Conservation (phyloP, 352 stramenopile species). For the Pythium diclinum region DNA sequence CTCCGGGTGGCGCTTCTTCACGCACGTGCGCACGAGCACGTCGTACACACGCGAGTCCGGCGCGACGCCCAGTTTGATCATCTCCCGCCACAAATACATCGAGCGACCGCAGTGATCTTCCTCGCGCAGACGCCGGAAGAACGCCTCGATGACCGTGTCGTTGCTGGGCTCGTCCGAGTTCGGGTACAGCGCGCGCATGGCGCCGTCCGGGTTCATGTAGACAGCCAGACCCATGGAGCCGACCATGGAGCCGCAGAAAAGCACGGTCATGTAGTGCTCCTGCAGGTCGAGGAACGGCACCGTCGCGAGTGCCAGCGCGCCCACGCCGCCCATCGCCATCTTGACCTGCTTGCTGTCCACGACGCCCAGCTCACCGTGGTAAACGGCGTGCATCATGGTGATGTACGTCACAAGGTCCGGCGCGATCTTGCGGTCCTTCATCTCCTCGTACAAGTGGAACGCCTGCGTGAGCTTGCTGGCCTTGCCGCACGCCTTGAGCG, state of each 20-base stretch:
- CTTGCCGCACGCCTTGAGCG: conserved; percentile 76
- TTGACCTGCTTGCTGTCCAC: conserved; percentile 74
- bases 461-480: conserved; percentile 60
- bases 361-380: conserved; percentile 66
- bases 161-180: conserved; percentile 68
- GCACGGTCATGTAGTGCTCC: conserved; percentile 65
- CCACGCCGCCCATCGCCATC: conserved; percentile 51
- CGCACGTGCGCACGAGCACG: conserved; percentile 76
- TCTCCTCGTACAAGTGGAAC: conserved; percentile 84
- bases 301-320: conserved; percentile 47
- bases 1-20: conserved; percentile 82
- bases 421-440: conserved; percentile 70
- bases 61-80: conserved; percentile 67
- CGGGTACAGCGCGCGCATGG: conserved; percentile 75
- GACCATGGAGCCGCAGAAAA: conserved; percentile 72
- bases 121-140: conserved; percentile 79
- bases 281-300: conserved; percentile 74
- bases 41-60: conserved; percentile 73
- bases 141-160: conserved; percentile 71
- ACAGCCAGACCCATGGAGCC: conserved; percentile 78
- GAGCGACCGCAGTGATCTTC: conserved; percentile 80
- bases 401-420: conserved; percentile 80
- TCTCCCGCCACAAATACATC: conserved; percentile 86
- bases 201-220: conserved; percentile 84
- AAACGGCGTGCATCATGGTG: conserved; percentile 87